Evolutionary conservation across 1,284 basidiomycete genomes (phyloP).

Genomic region (Xerocomus amazonicus): DNA sequence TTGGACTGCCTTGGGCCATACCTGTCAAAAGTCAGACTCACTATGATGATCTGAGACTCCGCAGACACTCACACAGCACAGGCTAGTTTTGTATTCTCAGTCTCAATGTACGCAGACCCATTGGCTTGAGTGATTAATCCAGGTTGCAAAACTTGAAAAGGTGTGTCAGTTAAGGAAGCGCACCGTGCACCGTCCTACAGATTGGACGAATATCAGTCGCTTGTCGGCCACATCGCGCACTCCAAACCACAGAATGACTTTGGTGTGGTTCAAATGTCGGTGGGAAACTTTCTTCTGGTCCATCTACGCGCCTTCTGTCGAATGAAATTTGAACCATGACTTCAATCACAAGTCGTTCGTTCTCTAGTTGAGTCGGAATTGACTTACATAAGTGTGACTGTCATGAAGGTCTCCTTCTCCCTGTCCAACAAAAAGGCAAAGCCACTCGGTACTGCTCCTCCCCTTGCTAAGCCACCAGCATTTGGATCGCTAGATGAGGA

Average conservation of each 20-base stretch:
- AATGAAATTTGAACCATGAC: constrained; percentile 53
- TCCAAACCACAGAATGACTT: constrained; percentile 17
- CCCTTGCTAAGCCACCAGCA: constrained; percentile 57
- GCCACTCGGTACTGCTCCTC: constrained; percentile 48
- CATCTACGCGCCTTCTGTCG: constrained; percentile 85
- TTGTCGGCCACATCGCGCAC: constrained; percentile 36
- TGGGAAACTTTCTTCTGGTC: constrained; percentile 76
- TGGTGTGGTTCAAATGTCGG: constrained; percentile 56
- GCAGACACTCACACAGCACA: constrained; percentile 76
- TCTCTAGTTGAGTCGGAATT: background rate
- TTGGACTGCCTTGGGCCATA: constrained; percentile 93
- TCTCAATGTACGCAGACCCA: constrained; percentile 94
- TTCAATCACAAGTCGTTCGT: background rate
- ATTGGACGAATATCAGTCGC: constrained; percentile 74
- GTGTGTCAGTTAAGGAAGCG: constrained; percentile 9
- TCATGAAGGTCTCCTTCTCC: constrained; percentile 81
- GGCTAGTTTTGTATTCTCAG: constrained; percentile 84
- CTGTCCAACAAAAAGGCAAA: constrained; percentile 57
- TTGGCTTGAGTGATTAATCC: constrained; percentile 91
- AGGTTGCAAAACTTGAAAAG: constrained; percentile 73
- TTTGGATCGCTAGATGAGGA: constrained; percentile 66
- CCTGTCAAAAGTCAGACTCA: constrained; percentile 40
- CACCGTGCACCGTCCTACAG: constrained; percentile 51
- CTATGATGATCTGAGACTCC: background rate
- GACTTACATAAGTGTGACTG: constrained; percentile 19